Conservation (phyloP, 306 rosid species). For the Malus orientalis region DNA sequence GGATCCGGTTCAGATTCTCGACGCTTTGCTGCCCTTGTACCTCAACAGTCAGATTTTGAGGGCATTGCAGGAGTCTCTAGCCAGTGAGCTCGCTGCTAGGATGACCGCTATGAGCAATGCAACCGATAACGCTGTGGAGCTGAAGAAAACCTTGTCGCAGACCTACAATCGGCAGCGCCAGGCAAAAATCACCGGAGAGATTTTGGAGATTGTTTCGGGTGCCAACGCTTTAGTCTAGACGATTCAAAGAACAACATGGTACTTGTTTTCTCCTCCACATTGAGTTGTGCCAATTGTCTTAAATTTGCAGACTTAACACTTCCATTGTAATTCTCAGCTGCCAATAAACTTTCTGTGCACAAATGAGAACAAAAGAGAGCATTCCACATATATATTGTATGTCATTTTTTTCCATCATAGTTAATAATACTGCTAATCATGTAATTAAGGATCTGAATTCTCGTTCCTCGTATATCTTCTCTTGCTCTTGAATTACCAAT, state of each 20-base stretch:
- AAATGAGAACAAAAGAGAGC: conserved; percentile 1
- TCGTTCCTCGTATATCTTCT: background rate
- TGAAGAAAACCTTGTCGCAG: conserved; percentile 54
- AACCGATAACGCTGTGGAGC: conserved; percentile 56
- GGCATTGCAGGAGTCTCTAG: conserved; percentile 85
- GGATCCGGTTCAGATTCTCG: conserved; percentile 91
- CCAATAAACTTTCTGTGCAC: background rate
- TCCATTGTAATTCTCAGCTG: background rate
- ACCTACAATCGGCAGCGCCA: conserved; percentile 74
- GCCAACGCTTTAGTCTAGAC: conserved; percentile 44
- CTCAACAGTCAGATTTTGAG: conserved; percentile 83
- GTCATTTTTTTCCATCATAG: conserved; percentile 4
- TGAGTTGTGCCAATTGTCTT: background rate
- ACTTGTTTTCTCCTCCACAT: background rate
- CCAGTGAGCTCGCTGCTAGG: conserved; percentile 85
- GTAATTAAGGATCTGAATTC: background rate
- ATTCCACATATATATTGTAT: conserved; percentile 2
- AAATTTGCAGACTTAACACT: conserved; percentile 1
- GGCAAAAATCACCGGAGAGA: conserved; percentile 89
- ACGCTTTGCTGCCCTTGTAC: conserved; percentile 74
- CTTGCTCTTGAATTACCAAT: background rate
- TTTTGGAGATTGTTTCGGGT: conserved; percentile 88
- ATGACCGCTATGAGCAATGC: conserved; percentile 94
- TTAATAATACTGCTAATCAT: background rate
- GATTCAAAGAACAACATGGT: background rate